These are phyloP conservation scores for Citrullus amarus DNA, from an alignment of 306 rosid genomes.

Conservation along the genomic window DNA sequence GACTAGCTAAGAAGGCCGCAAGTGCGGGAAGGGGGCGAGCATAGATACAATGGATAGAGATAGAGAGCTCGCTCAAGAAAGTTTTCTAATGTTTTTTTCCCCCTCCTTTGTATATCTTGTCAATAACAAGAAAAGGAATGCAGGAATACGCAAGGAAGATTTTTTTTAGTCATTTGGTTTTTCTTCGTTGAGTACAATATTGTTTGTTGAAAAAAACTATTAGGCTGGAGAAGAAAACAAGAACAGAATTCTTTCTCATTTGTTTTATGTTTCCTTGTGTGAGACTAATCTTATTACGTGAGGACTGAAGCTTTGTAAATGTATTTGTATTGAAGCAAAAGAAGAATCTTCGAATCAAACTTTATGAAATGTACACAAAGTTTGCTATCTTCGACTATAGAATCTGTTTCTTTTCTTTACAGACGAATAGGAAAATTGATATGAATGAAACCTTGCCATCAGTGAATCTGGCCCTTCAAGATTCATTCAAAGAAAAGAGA, in stretches of 20 bases:
- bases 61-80: conserved; percentile 12
- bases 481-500: neutral
- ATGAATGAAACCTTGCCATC: neutral
- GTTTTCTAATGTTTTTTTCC: conserved; percentile 4
- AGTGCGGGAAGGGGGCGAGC: conserved; percentile 13
- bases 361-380: neutral
- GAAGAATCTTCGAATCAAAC: conserved; percentile 3
- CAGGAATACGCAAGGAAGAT: conserved; percentile 7
- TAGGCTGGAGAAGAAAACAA: neutral
- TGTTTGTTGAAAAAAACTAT: conserved; percentile 3
- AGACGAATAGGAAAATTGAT: neutral
- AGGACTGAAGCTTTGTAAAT: conserved; percentile 9
- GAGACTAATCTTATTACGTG: conserved; percentile 9
- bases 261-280: neutral
- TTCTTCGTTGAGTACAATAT: neutral
- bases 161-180: conserved; percentile 5
- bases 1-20: conserved; percentile 17
- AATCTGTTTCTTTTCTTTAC: neutral
- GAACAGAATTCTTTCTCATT: neutral
- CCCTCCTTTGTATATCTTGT: conserved; percentile 13
- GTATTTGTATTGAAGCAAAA: conserved; percentile 5
- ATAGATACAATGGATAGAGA: conserved; percentile 16
- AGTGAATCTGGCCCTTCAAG: neutral
- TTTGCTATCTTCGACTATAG: neutral
- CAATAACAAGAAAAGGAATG: conserved; percentile 19